Base-by-base conservation (phyloP, 2,329 filamentous ascomycete genomes). In the Cryphonectria carpinicola region DNA sequence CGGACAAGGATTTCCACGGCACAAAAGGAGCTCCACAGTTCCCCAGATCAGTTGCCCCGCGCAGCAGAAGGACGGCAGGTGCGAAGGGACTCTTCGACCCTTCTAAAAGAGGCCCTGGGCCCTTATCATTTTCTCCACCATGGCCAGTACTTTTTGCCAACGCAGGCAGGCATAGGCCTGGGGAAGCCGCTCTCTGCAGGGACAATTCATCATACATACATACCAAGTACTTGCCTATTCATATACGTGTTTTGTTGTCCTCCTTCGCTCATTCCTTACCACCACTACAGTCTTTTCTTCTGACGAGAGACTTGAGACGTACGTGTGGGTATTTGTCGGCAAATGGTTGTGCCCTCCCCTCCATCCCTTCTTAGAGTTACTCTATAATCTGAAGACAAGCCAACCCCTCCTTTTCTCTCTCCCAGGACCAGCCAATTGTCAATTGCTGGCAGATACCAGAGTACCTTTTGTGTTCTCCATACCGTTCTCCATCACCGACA, bases 121-220 rank as follows among this genome's bases (percentile, higher is more conserved):
- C 10, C 52, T 58, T 58, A 58, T 58, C 54, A 13, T 32, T 8
- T 32, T 58, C 54, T 35, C 54, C 54, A 32, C 54, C 54, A 35
- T 14, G 54, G 54, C 54, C 54, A 58, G 54, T 28, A 25, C 54
- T 32, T 17, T 17, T 4, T n/a, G 46, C 35, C 22, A 25, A 10
- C 10, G n/a, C n/a, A n/a, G n/a, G n/a, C 10, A n/a, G 61, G 22
- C 19, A 43, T 39, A n/a, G 61, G 61, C 61, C 61, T 64, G 61
- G 61, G 61, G 39, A 64, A 64, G 61, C 61, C 61, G 61, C 61
- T 19, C 14, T 64, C 37, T n/a, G 46, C 46, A 49, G 61, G 39
- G 61, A 41, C 61, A 64, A 13, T 64, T 64, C 37, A 64, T 39
- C 61, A 22, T 39, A 41, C 14, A 22, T 39, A 41, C 14, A n/a